Conservation (phyloP, 768 basidiomycete species). For the Boletus rufocinnamomeus region DNA sequence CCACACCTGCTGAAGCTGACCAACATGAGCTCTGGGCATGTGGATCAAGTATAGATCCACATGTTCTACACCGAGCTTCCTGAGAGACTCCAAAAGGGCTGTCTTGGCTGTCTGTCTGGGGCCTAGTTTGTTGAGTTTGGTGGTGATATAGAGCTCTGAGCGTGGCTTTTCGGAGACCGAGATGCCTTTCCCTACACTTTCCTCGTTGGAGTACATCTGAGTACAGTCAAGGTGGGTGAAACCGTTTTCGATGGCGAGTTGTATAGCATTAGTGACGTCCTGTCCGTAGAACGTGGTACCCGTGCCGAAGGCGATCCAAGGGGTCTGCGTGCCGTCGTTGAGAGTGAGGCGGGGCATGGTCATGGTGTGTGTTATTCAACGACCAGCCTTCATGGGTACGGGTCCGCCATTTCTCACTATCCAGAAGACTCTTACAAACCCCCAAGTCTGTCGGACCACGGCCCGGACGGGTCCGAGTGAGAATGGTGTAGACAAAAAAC, state of each 20-base stretch:
- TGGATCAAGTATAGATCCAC: conserved; percentile 4
- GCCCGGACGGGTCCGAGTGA: neutral
- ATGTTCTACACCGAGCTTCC: neutral
- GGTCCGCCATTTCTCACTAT: neutral
- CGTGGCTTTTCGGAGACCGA: neutral
- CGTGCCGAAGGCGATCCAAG: conserved; percentile 6
- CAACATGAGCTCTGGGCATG: neutral
- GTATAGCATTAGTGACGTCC: neutral
- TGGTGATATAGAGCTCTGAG: conserved; percentile 4
- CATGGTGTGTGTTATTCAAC: neutral
- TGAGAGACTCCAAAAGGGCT: neutral
- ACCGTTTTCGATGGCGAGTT: neutral
- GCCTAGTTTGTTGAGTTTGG: neutral
- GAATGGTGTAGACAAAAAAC: neutral
- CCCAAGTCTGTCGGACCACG: neutral
- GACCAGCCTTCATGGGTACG: neutral
- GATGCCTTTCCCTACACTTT: conserved; percentile 3
- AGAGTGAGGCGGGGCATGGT: neutral
- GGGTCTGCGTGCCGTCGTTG: neutral
- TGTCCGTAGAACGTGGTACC: conserved; percentile 1
- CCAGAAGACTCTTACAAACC: neutral
- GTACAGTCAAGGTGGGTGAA: conserved; percentile 2
- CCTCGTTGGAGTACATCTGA: conserved; percentile 10
- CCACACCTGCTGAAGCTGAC: conserved; percentile 1
- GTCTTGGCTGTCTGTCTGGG: neutral